Percentiles rank a stretch among this genome's conserved stretches.
Evolutionary conservation across 441 rosid species (phyloP).

Genomic region (Melianthus villosus): DNA sequence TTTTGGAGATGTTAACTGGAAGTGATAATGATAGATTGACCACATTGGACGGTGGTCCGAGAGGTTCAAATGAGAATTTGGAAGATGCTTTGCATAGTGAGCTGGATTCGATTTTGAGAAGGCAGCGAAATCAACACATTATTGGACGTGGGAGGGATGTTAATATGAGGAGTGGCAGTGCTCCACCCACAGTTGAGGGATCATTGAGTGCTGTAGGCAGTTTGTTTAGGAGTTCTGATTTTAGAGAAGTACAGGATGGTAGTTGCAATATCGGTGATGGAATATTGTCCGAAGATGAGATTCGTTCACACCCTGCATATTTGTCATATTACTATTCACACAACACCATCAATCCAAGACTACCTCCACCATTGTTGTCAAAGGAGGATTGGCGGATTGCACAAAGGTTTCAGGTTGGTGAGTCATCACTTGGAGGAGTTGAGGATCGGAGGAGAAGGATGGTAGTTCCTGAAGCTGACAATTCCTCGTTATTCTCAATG

Average conservation of each 20-base stretch:
- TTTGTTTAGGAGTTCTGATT: slow-evolving; percentile 33
- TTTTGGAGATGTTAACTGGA: too few relatives aligned
- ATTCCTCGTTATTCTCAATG: slow-evolving; percentile 57
- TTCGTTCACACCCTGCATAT: slow-evolving; percentile 86
- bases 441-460: slow-evolving; percentile 67
- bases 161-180: slow-evolving; percentile 86
- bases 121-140: slow-evolving; percentile 54
- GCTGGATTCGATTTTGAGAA: slow-evolving; percentile 45
- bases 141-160: slow-evolving; percentile 64
- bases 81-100: slow-evolving; percentile 61
- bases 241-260: too few relatives aligned
- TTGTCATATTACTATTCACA: slow-evolving; percentile 60
- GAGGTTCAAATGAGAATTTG: too few relatives aligned
- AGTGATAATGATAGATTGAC: too few relatives aligned
- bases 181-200: slow-evolving; percentile 92
- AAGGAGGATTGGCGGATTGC: slow-evolving; percentile 77
- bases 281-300: slow-evolving; percentile 44
- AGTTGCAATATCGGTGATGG: slow-evolving; percentile 22
- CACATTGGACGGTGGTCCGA: too few relatives aligned
- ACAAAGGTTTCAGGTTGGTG: slow-evolving; percentile 64
- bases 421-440: slow-evolving; percentile 46
- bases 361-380: slow-evolving; percentile 86
- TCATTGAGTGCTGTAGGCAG: slow-evolving; percentile 65
- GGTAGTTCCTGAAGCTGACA: slow-evolving; percentile 26
- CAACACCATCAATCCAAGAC: slow-evolving; percentile 81